Evolutionary conservation across 352 stramenopile species (phyloP), one percentile per base, ranked within the genome.

Genomic region (Phytopythium aichiense): DNA sequence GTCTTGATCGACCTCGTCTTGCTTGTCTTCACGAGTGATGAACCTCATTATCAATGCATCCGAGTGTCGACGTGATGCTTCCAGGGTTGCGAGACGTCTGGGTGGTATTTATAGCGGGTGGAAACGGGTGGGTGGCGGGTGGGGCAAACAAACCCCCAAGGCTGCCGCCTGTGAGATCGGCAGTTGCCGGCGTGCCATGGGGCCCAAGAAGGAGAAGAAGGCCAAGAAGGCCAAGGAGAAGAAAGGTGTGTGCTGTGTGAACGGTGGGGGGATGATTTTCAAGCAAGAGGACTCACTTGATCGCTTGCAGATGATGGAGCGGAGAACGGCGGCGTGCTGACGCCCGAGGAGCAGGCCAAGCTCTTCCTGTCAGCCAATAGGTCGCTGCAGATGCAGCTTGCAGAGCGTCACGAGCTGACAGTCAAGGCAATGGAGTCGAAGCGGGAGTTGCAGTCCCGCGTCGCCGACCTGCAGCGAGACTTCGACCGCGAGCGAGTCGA

Each of bases 351-450:
- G 52, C 87, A 95, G 58, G 84, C 84, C 4, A 93, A 95, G 64
- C 69, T 97, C 30, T 92, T 94, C 56, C 69, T 89, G 38, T 93
- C 81, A 9, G 86, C 82, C 25, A 91, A 94, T 56, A 74, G 86
- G 51, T 96, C 89, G 25, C 72, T 96, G 52, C 87, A 97, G 72
- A 93, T 95, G 76, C 89, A 95, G 61, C 73, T 96, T 25, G 90
- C 91, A 15, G 89, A 97, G 61, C 73, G 88, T 5, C 87, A 95
- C 33, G 88, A 97, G 42, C 81, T 95, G 40, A 73, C 86, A 2
- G 77, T 89, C 11, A 93, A 92, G 51, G 91, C 91, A 3, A 76
- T 97, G 64, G 87, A 91, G 69, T 88, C 91, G n/a, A 96, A 96
- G 71, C 70, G 84, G 7, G 88, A 96, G 59, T 73, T 96, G 43